These are phyloP conservation scores for Penicillium lagena DNA, from an alignment of 495 filamentous ascomycete species.

Conservation along the genomic window DNA sequence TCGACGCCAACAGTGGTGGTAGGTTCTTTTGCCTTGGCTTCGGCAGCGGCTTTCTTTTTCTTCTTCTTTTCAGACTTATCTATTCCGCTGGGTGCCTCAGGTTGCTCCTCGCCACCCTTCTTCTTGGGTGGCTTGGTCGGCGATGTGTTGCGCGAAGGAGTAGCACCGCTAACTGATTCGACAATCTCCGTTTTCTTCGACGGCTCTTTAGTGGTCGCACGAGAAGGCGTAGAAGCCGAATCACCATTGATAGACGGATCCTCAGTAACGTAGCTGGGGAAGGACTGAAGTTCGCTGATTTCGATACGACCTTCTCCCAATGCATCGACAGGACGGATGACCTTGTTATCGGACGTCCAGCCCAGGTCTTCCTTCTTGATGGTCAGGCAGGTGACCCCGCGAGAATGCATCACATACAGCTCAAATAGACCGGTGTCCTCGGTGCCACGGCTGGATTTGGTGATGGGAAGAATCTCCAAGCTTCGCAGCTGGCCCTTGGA, in stretches of 20 bases:
- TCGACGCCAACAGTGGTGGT: slow-evolving; percentile 12
- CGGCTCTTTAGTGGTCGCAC: slow-evolving; percentile 25
- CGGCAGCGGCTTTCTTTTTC: slow-evolving; percentile 46
- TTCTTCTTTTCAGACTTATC: slow-evolving; percentile 54
- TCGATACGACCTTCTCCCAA: slow-evolving; percentile 54
- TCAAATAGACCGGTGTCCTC: slow-evolving; percentile 70
- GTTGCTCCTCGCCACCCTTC: slow-evolving; percentile 34
- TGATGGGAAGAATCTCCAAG: slow-evolving; percentile 70
- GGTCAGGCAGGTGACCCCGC: slow-evolving; percentile 79
- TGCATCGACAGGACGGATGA: slow-evolving; percentile 68
- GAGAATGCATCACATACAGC: slow-evolving; percentile 95
- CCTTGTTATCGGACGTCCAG: slow-evolving; percentile 81
- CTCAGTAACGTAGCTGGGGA: slow-evolving; percentile 34
- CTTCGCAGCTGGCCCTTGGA: slow-evolving; percentile 86
- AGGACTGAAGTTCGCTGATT: slow-evolving; percentile 43
- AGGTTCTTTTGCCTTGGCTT: slow-evolving; percentile 26
- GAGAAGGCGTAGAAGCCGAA: slow-evolving; percentile 25
- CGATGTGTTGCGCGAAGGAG: slow-evolving; percentile 31
- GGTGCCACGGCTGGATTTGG: slow-evolving; percentile 39
- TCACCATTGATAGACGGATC: slow-evolving; percentile 49
- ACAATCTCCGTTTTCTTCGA: slow-evolving; percentile 29
- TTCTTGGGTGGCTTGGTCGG: slow-evolving; percentile 39
- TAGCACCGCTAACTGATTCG: slow-evolving; percentile 23
- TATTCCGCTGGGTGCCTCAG: slow-evolving; percentile 21
- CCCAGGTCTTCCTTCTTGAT: slow-evolving; percentile 85